phyloP scores from a whole-genome alignment of 2,329 filamentous ascomycete species.

The Cordyceps cicadae region DNA sequence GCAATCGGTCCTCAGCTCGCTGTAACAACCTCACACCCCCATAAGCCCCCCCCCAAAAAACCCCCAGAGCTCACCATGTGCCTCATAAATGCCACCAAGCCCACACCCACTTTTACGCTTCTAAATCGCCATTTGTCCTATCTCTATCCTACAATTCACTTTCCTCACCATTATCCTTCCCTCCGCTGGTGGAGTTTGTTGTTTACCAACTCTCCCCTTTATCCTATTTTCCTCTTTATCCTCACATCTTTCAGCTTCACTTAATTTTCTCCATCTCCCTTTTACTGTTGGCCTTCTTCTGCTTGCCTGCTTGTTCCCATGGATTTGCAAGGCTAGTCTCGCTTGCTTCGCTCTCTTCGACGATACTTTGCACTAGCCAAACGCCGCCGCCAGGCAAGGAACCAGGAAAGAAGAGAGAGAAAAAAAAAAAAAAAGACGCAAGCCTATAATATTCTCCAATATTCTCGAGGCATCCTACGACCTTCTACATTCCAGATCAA shows the following conservation, averaged over 20 bases:
- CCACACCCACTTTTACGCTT: slow-evolving; percentile 10
- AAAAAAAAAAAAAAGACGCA: not conserved
- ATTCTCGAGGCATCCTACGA: not conserved
- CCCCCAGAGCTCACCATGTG: not conserved
- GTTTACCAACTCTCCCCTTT: slow-evolving; percentile 5
- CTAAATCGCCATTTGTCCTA: slow-evolving; percentile 6
- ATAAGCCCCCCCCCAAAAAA: not conserved
- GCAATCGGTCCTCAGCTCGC: not conserved
- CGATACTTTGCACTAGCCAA: not conserved
- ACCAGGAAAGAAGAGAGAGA: too few relatives aligned
- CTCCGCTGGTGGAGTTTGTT: slow-evolving; percentile 4
- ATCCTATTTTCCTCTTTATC: not conserved
- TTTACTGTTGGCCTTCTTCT: not conserved
- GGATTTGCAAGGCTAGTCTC: slow-evolving; percentile 7
- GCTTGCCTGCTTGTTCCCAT: not conserved
- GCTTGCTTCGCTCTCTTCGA: not conserved
- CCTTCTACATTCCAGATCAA: not conserved
- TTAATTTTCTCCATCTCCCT: not conserved
- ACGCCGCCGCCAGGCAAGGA: not conserved
- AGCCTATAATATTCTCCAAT: not conserved
- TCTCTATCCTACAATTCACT: not conserved
- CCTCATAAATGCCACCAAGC: slow-evolving; percentile 11
- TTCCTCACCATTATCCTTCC: not conserved
- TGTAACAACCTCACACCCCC: not conserved
- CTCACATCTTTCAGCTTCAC: not conserved